Percentiles rank a stretch among this genome's conserved stretches.
These are phyloP conservation scores for Botrytis fabae DNA, from an alignment of 2,329 filamentous ascomycete genomes.

Conservation along the genomic window DNA sequence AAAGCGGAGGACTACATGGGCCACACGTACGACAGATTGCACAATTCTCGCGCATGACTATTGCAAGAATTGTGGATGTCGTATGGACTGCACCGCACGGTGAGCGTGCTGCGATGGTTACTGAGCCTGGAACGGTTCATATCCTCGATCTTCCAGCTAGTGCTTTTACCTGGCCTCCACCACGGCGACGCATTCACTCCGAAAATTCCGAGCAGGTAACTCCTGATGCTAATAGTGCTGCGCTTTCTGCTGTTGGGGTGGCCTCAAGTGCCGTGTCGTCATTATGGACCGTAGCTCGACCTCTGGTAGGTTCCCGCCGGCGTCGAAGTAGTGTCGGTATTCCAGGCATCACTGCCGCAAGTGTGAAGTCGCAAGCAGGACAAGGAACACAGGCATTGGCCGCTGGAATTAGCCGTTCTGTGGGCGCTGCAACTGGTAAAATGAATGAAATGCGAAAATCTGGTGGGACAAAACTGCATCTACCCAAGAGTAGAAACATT, in stretches of 20 bases:
- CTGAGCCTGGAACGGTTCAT: constrained; percentile 93
- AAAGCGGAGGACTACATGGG: constrained; percentile 44
- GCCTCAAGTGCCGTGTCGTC: constrained; percentile 41
- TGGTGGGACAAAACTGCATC: constrained; percentile 71
- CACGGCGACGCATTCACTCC: constrained; percentile 47
- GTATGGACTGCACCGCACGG: constrained; percentile 81
- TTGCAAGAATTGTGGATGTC: constrained; percentile 86
- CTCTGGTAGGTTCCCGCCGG: constrained; percentile 37
- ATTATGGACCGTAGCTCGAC: constrained; percentile 39
- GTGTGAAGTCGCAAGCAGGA: constrained; percentile 52
- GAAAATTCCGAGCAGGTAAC: constrained; percentile 26
- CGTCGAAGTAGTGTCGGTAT: constrained; percentile 40
- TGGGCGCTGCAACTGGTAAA: constrained; percentile 67
- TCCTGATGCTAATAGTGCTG: constrained; percentile 47
- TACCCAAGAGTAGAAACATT: constrained; percentile 56
- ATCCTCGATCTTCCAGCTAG: constrained; percentile 82
- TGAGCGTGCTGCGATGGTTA: constrained; percentile 84
- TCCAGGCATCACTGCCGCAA: constrained; percentile 35
- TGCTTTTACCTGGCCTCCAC: constrained; percentile 79
- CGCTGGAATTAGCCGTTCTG: constrained; percentile 71
- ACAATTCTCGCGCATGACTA: constrained; percentile 87
- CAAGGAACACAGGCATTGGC: constrained; percentile 73
- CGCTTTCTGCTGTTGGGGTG: constrained; percentile 46
- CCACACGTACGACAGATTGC: constrained; percentile 78
- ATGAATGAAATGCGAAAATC: constrained; percentile 72